A percentile compares a stretch with the other conserved stretches of the same genome.
phyloP scores from a whole-genome alignment of 2,329 filamentous ascomycete genomes.

The Epichloe baconii region DNA sequence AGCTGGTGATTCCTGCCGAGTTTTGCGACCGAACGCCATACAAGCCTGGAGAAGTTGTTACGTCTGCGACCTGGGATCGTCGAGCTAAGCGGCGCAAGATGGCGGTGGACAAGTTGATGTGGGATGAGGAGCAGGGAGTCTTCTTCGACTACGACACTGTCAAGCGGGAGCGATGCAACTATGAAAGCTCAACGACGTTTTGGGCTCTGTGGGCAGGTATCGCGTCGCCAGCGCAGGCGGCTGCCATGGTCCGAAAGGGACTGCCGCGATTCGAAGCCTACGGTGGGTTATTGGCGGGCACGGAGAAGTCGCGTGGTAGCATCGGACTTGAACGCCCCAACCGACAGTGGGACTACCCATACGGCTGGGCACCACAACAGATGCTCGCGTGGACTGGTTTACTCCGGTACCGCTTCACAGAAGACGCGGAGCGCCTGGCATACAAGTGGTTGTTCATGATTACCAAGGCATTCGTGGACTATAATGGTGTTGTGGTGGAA shows the following conservation, averaged over 20 bases:
- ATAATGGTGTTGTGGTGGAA: constrained; percentile 95
- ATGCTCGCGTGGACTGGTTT: constrained; percentile 95
- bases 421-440: constrained; percentile 76
- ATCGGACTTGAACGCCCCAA: constrained; percentile 77
- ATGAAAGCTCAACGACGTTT: constrained; percentile 88
- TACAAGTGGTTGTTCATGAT: constrained; percentile 99
- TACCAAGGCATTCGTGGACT: constrained; percentile 95
- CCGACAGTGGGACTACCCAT: constrained; percentile 96
- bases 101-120: constrained; percentile 83
- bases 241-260: constrained; percentile 64
- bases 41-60: constrained; percentile 57
- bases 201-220: constrained; percentile 97
- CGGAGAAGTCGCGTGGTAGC: constrained; percentile 72
- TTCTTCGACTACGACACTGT: constrained; percentile 95
- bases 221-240: constrained; percentile 75
- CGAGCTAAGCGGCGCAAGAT: constrained; percentile 73
- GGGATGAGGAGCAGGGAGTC: constrained; percentile 86
- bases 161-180: constrained; percentile 65
- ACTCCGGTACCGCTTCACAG: constrained; percentile 79
- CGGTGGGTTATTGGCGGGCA: constrained; percentile 80
- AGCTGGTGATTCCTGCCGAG: constrained; percentile 66
- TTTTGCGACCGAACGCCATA: constrained; percentile 57
- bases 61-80: constrained; percentile 81
- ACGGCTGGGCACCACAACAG: constrained; percentile 97
- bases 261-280: constrained; percentile 79